phyloP scores from a whole-genome alignment of 2,329 filamentous ascomycete species.

The Cercospora brassicicola region DNA sequence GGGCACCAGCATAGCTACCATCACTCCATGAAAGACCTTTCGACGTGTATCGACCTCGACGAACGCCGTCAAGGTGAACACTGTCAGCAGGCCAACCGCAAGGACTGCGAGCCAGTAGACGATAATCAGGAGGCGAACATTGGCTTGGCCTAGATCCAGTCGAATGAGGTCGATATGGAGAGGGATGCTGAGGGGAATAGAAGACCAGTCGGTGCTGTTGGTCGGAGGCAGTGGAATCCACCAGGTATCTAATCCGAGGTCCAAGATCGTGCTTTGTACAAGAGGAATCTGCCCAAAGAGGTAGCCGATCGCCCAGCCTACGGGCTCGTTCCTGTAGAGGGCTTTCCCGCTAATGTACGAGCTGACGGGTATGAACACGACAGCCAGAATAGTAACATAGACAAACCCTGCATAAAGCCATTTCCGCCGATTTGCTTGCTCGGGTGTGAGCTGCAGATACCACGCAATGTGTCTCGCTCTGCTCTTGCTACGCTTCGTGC shows the following conservation, averaged over 20 bases:
- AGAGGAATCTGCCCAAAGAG: constrained; percentile 74
- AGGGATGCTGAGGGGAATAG: constrained; percentile 29
- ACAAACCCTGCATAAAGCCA: constrained; percentile 81
- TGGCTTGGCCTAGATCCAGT: constrained; percentile 69
- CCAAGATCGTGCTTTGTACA: constrained; percentile 71
- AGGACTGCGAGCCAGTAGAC: constrained; percentile 74
- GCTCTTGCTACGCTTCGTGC: constrained; percentile 41
- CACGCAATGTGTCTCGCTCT: constrained; percentile 67
- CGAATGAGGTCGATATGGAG: constrained; percentile 64
- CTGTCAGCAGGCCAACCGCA: constrained; percentile 67
- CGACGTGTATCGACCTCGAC: constrained; percentile 93
- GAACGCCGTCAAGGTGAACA: constrained; percentile 74
- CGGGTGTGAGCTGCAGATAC: constrained; percentile 76
- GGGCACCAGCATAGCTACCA: constrained; percentile 93
- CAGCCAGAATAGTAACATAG: constrained; percentile 65
- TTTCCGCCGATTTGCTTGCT: constrained; percentile 73
- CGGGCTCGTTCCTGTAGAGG: constrained; percentile 71
- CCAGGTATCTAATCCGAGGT: constrained; percentile 70
- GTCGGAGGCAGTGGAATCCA: constrained; percentile 74
- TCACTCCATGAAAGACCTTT: constrained; percentile 98
- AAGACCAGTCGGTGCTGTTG: constrained; percentile 20
- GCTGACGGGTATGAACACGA: constrained; percentile 71
- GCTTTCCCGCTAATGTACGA: constrained; percentile 67
- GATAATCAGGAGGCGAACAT: constrained; percentile 73
- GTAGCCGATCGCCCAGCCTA: constrained; percentile 92